Evolutionary conservation across 768 basidiomycete genomes (phyloP).

Genomic region (Pleurotus ostreatus): DNA sequence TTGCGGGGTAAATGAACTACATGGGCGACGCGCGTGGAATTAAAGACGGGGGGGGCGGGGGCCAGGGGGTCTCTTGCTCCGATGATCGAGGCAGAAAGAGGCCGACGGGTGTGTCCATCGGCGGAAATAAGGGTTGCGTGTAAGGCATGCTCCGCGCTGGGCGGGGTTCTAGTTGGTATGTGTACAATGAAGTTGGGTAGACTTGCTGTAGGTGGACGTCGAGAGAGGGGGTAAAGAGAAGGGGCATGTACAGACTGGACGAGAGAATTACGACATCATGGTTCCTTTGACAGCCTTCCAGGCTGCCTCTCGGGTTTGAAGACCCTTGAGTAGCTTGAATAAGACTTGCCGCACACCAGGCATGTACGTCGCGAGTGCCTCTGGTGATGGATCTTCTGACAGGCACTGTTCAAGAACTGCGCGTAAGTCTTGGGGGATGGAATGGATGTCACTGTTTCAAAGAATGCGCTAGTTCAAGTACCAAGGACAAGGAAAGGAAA

Average conservation of each 20-base stretch:
- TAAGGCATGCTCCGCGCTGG: no score
- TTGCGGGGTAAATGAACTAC: no score
- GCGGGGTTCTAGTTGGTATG: no score
- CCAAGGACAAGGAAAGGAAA: not conserved
- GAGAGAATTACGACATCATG: not conserved
- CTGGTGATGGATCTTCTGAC: slow-evolving; percentile 75
- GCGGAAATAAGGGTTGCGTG: no score
- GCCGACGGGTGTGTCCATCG: no score
- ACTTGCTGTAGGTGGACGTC: no score
- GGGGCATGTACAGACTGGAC: not conserved
- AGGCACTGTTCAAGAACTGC: slow-evolving; percentile 58
- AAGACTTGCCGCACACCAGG: slow-evolving; percentile 82
- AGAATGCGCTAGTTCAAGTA: not conserved
- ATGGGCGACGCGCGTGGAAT: no score
- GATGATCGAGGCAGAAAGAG: no score
- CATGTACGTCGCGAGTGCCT: slow-evolving; percentile 70
- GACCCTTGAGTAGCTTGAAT: slow-evolving; percentile 75
- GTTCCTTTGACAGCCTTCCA: slow-evolving; percentile 27
- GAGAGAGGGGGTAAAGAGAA: no score
- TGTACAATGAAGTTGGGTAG: no score
- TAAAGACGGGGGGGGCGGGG: no score
- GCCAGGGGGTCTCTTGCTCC: no score
- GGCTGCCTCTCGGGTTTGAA: slow-evolving; percentile 69
- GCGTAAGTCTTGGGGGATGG: slow-evolving; percentile 60
- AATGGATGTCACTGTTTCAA: slow-evolving; percentile 52